Percentiles rank a stretch among this genome's conserved stretches.
Conservation (phyloP, 495 filamentous ascomycete genomes). For the Neurospora tetrasperma region DNA sequence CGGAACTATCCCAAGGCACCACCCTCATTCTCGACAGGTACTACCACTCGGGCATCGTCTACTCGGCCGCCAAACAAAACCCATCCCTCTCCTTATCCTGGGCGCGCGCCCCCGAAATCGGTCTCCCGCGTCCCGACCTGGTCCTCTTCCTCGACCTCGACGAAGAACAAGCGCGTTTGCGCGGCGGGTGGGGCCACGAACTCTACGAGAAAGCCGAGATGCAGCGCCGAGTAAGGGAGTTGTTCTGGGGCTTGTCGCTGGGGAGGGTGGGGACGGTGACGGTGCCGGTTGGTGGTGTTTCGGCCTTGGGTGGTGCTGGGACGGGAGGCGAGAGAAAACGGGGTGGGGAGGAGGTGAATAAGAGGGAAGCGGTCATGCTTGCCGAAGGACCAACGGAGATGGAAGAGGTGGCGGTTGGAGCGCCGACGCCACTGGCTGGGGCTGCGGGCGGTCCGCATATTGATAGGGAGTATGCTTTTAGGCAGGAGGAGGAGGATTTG, state of each 20-base stretch:
- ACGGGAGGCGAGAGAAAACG: constrained; percentile 4
- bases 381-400: not conserved
- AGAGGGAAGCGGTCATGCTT: not conserved
- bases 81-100: constrained; percentile 59
- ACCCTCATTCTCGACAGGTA: constrained; percentile 87
- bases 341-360: not conserved
- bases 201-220: constrained; percentile 79
- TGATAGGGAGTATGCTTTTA: constrained; percentile 28
- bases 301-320: not conserved
- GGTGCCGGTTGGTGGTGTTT: constrained; percentile 4
- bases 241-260: constrained; percentile 52
- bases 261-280: constrained; percentile 28
- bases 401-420: constrained; percentile 18
- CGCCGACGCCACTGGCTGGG: constrained; percentile 10
- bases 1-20: constrained; percentile 50
- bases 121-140: constrained; percentile 77
- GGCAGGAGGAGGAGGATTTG: constrained; percentile 44
- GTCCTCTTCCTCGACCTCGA: constrained; percentile 80
- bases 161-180: constrained; percentile 55
- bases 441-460: not conserved
- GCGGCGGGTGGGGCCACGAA: constrained; percentile 81
- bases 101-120: constrained; percentile 74
- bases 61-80: constrained; percentile 85
- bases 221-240: constrained; percentile 65
- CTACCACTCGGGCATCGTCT: constrained; percentile 87